Conservation (phyloP, 805 yeast genomes). For the Candida oleophila region DNA sequence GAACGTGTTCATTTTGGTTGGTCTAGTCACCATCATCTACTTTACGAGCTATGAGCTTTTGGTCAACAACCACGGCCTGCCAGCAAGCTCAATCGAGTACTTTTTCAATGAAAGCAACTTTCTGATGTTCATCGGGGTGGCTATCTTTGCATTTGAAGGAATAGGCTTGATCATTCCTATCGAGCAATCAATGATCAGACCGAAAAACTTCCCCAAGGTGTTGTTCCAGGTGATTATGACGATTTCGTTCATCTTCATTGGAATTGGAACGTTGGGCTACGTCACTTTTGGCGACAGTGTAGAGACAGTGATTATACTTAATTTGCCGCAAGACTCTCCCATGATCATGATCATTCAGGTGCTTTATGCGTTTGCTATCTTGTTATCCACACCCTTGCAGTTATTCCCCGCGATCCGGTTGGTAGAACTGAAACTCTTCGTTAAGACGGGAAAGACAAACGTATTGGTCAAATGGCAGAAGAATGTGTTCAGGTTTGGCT, state of each 20-base stretch:
- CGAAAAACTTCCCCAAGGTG: conserved; percentile 69
- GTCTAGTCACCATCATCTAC: conserved; percentile 62
- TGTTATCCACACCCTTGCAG: conserved; percentile 79
- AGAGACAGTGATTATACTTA: conserved; percentile 67
- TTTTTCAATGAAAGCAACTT: conserved; percentile 57
- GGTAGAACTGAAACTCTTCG: conserved; percentile 61
- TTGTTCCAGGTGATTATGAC: conserved; percentile 59
- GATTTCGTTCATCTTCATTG: conserved; percentile 60
- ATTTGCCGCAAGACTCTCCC: conserved; percentile 66
- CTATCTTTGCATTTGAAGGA: conserved; percentile 87
- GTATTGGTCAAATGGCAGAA: conserved; percentile 61
- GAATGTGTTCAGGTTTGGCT: conserved; percentile 52
- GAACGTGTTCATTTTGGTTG: conserved; percentile 64
- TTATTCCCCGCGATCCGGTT: conserved; percentile 76
- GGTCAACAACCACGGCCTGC: conserved; percentile 31
- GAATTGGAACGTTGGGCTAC: conserved; percentile 68
- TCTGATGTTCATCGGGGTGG: conserved; percentile 77
- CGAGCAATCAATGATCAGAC: conserved; percentile 77
- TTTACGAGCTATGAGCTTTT: conserved; percentile 50
- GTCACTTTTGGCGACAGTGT: conserved; percentile 63
- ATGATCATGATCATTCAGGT: conserved; percentile 65
- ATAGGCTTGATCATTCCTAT: conserved; percentile 80
- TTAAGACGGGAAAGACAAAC: conserved; percentile 57
- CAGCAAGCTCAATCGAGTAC: conserved; percentile 49
- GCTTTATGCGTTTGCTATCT: conserved; percentile 70